phyloP scores from a whole-genome alignment of 257 asterid genomes.

The Gardenia jasminoides region DNA sequence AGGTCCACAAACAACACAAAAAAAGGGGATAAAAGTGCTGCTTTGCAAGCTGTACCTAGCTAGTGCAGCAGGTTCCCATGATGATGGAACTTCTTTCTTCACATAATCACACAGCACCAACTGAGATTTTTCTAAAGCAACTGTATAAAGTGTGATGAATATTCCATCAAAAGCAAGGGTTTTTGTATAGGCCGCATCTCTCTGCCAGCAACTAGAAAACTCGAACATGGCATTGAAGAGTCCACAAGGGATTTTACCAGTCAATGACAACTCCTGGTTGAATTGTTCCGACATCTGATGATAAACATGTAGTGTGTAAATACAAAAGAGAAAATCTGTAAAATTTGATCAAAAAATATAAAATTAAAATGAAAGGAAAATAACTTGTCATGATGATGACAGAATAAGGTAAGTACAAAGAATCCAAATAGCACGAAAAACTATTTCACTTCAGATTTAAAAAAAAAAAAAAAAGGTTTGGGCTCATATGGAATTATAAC shows the following conservation, averaged over 20 bases:
- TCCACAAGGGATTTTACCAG: slow-evolving; percentile 93
- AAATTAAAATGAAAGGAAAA: not conserved
- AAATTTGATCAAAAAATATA: not conserved
- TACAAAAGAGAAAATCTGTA: not conserved
- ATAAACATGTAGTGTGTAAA: slow-evolving; percentile 6
- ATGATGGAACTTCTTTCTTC: slow-evolving; percentile 84
- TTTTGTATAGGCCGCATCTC: slow-evolving; percentile 85
- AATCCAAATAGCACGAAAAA: not conserved
- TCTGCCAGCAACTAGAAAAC: slow-evolving; percentile 96
- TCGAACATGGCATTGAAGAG: slow-evolving; percentile 95
- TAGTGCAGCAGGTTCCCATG: slow-evolving; percentile 95
- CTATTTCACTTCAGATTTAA: too few species aligned
- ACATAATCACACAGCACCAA: slow-evolving; percentile 79
- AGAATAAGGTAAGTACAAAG: not conserved
- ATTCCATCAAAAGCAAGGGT: slow-evolving; percentile 93
- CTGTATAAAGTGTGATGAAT: slow-evolving; percentile 74
- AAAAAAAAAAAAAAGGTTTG: too few species aligned
- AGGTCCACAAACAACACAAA: not conserved
- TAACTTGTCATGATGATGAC: not conserved
- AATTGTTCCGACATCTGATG: slow-evolving; percentile 95
- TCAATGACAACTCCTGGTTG: slow-evolving; percentile 84
- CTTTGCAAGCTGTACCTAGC: slow-evolving; percentile 60
- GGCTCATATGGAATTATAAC: too few species aligned
- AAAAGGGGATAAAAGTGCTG: slow-evolving; percentile 1
- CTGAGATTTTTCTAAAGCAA: slow-evolving; percentile 95